Evolutionary conservation across 2,329 filamentous ascomycete species (phyloP).

Genomic region (Rutstroemia sp.): DNA sequence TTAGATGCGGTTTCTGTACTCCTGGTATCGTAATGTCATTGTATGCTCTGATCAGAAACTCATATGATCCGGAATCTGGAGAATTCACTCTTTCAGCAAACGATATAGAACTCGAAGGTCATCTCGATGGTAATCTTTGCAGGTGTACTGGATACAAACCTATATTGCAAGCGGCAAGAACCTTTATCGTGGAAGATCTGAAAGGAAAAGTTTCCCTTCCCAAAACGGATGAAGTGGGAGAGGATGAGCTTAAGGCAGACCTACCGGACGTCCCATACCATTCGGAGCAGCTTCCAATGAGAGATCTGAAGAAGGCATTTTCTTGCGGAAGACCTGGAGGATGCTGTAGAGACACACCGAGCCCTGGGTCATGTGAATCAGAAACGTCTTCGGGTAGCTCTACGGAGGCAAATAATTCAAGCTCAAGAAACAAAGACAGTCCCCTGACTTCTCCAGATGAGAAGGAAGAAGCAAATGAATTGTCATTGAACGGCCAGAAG

Average conservation of each 20-base stretch:
- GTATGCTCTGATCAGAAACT: constrained; percentile 84
- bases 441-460: constrained; percentile 90
- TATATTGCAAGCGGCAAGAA: constrained; percentile 88
- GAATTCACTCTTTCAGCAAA: constrained; percentile 46
- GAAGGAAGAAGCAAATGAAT: constrained; percentile 53
- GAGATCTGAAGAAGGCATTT: constrained; percentile 4
- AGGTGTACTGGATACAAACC: constrained; percentile 91
- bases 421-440: constrained; percentile 55
- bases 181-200: constrained; percentile 50
- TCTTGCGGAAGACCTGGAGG: constrained; percentile 33
- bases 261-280: constrained; percentile 14
- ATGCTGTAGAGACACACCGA: constrained; percentile 63
- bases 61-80: constrained; percentile 48
- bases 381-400: constrained; percentile 10
- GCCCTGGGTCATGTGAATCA: constrained; percentile 27
- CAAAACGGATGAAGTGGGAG: constrained; percentile 51
- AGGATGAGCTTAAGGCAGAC: constrained; percentile 28
- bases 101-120: constrained; percentile 72
- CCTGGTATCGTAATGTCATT: constrained; percentile 96
- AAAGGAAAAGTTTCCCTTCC: constrained; percentile 46
- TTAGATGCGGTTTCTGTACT: constrained; percentile 63
- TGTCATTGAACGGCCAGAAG: no score
- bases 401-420: constrained; percentile 5
- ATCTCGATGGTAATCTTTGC: constrained; percentile 89
- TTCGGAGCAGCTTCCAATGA: constrained; percentile 14